Evolutionary conservation across 1,284 basidiomycete genomes (phyloP), one percentile per base, ranked within the genome.

Genomic region (Peniophora sp.): DNA sequence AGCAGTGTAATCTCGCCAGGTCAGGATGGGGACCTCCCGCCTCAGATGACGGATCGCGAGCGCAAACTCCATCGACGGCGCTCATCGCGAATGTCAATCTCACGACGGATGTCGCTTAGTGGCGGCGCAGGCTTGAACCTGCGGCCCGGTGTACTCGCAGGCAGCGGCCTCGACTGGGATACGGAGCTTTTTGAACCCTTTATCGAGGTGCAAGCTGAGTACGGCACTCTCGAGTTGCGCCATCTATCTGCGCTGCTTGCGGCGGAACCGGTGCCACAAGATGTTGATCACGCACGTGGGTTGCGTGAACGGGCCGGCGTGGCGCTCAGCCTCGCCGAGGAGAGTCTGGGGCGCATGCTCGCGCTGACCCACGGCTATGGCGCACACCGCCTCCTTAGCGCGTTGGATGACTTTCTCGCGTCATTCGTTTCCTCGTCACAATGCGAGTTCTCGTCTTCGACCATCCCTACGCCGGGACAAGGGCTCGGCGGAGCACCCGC

Each of bases 171-270:
- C 55, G 83, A 83, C 47, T 97, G 94, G 94, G 92, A 96, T 60
- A 84, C 86, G 50, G 83, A 87, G 37, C 73, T 97, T 9, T 95
- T 93, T 65, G 92, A 94, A 62, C 91, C 94, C 0, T 97, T 96
- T 71, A 72, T 94, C 17, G 89, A 94, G 61, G 86, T 87, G 55
- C 94, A 97, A 62, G 74, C 81, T 15, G 85, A 92, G 50, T 97
- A 95, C 64, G 78, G 79, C 0, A 68, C 74, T 0, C 73, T 95
- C 36, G 94, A 97, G 65, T 75, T 77, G 42, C 77, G 79, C 10
- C 75, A 81, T 47, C 68, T 96, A 45, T 73, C 81, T 3, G 73
- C 82, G 39, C 72, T 75, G 23, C 73, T 90, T 35, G 69, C 74
- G 27, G 61, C 66, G 42, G 63, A 67, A 51, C 51, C 34, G 8